phyloP scores from a whole-genome alignment of 345 rosid genomes.

The Rhodamnia argentea region DNA sequence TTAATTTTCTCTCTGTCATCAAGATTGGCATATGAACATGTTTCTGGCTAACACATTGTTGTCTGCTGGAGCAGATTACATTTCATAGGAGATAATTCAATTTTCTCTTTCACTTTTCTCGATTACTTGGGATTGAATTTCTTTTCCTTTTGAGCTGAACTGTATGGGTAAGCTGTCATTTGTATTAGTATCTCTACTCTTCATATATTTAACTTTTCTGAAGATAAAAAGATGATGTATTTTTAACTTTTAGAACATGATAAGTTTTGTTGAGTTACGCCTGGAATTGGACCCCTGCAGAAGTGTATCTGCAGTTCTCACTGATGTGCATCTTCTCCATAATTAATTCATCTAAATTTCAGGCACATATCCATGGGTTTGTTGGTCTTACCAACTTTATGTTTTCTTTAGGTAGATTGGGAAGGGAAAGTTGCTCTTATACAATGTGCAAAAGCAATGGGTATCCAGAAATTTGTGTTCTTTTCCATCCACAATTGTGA shows the following conservation, averaged over 20 bases:
- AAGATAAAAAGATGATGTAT: neutral
- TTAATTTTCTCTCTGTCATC: neutral
- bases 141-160: neutral
- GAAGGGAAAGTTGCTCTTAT: slow-evolving; percentile 97
- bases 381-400: neutral
- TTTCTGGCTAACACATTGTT: neutral
- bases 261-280: neutral
- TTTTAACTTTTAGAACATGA: neutral
- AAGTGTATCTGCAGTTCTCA: neutral
- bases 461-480: slow-evolving; percentile 82
- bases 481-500: slow-evolving; percentile 96
- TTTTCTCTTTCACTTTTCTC: neutral
- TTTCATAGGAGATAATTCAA: neutral
- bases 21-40: neutral
- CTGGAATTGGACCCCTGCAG: neutral
- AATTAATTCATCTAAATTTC: neutral
- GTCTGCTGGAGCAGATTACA: neutral
- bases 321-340: neutral
- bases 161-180: neutral
- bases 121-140: neutral
- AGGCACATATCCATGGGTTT: neutral
- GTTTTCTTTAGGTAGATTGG: slow-evolving; percentile 95
- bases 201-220: neutral
- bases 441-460: slow-evolving; percentile 98
- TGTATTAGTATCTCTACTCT: neutral